Evolutionary conservation across 352 stramenopile genomes (phyloP), one percentile per base, ranked within the genome.

Genomic region (Pythium phragmiticola): DNA sequence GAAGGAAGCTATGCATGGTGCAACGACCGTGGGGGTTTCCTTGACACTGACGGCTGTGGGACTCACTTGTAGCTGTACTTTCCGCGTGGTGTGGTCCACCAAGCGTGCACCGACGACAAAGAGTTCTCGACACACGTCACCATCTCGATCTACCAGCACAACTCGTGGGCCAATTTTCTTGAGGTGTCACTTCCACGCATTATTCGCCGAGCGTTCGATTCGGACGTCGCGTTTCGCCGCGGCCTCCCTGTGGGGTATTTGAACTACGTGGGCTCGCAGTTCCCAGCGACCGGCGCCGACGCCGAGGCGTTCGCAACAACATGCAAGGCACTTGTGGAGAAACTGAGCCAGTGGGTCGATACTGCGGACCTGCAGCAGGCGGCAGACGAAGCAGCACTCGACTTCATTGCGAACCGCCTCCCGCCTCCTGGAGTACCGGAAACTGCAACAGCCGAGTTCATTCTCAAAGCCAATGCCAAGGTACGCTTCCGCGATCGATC

Each of bases 61-160:
- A 16, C 28, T 14, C 21, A 33, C 51, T 33, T 36, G 49, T 50
- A 87, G 77, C 73, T 95, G 3, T 95, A 95, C 73, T 94, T 95
- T 52, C 85, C 87, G 14, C 82, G 87, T 42, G 87, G 85, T 4
- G 78, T 92, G 23, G 67, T 95, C 19, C 87, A 95, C 58, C 75
- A 95, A 66, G 87, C 87, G 21, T 88, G 68, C 45, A 94, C 87
- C 30, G 79, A 89, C 42, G 69, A 89, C 21, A 73, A 80, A 36
- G 46, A 86, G 55, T 94, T 95, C 57, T 95, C 87, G 14, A 95
- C 87, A 19, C 87, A 95, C 63, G 82, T 95, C 60, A 94, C 87
- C 1, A 83, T 95, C 48, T 94, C 85, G 0, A 79, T 93, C n/a
- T 95, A 95, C 56, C 87, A 95, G 63, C 87, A 94, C 74, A 89